Evolutionary conservation across 2,329 filamentous ascomycete genomes (phyloP), one percentile per base, ranked within the genome.

Genomic region (Colletotrichum karsti): DNA sequence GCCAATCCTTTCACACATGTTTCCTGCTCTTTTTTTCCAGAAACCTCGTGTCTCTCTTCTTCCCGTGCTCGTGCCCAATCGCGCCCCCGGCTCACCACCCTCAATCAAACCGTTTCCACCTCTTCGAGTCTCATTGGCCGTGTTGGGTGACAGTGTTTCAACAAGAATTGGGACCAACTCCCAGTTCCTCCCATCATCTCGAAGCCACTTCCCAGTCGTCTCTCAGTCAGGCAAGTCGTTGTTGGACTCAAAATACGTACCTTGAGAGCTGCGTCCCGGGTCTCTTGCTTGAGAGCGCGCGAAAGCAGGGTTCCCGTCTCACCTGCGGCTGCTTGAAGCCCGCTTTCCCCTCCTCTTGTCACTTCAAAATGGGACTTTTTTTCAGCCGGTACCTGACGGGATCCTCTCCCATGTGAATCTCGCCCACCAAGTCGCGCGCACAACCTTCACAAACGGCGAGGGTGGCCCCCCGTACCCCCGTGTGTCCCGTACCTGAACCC

Each of bases 21-120:
- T 50, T 37, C 63, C 46, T 44, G 48, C 63, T 61, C 46, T 51
- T 46, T 8, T 46, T 55, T 67, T 64, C 64, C 60, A 64, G 64
- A 57, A 67, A 64, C 60, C 64, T 64, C 44, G 59, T 64, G 64
- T 64, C 60, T 64, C 37, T 54, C 50, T n/a, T n/a, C n/a, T n/a
- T n/a, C n/a, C n/a, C n/a, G n/a, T 54, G 60, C 46, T 44, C 35
- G 65, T 59, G 65, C 65, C 65, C 39, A 24, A 60, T 35, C 60
- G 46, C 39, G 46, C 30, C 51, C 64, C 60, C 61, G 33, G 61
- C 61, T 68, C 37, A 10, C 54, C 28, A 20, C 54, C 44, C 30
- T 53, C 61, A 68, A 68, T 68, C 46, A 68, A 68, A 65, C 65
- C 53, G 61, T 68, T 68, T 55, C 61, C 65, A 68, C 65, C 37